Conservation (phyloP, 495 filamentous ascomycete species). For the Astrocystis sublimbata region DNA sequence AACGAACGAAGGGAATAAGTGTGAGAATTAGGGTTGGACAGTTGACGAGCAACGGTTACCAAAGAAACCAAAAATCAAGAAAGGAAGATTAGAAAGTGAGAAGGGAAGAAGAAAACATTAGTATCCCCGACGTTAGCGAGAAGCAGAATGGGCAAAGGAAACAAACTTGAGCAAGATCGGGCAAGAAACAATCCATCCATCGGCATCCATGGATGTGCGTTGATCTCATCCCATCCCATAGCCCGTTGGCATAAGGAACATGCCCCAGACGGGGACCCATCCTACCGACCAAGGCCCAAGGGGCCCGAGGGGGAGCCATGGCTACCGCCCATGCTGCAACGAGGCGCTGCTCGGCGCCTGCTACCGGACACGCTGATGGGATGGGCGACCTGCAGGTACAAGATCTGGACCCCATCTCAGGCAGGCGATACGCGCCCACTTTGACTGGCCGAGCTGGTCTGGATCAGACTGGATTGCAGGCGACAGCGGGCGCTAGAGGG, state of each 20-base stretch:
- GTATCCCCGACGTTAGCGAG: background rate
- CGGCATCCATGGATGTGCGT: no score
- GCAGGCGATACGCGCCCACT: no score
- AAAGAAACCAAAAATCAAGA: background rate
- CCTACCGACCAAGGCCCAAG: background rate
- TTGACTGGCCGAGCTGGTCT: no score
- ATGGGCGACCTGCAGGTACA: background rate
- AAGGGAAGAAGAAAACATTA: background rate
- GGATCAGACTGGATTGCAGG: no score
- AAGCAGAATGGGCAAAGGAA: background rate
- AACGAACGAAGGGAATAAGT: background rate
- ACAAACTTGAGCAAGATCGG: background rate
- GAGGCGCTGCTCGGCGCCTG: background rate
- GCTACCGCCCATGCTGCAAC: conserved; percentile 1
- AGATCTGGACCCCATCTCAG: background rate
- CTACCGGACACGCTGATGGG: background rate
- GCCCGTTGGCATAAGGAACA: background rate
- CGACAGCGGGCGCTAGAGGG: background rate
- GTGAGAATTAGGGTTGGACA: background rate
- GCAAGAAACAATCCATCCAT: background rate
- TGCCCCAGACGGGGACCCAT: background rate
- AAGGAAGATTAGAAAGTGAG: background rate
- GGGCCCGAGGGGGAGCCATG: no score
- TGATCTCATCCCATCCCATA: background rate
- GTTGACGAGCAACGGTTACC: conserved; percentile 7